Evolutionary conservation across 2,329 filamentous ascomycete species (phyloP).

Genomic region (Huntiella decipiens): DNA sequence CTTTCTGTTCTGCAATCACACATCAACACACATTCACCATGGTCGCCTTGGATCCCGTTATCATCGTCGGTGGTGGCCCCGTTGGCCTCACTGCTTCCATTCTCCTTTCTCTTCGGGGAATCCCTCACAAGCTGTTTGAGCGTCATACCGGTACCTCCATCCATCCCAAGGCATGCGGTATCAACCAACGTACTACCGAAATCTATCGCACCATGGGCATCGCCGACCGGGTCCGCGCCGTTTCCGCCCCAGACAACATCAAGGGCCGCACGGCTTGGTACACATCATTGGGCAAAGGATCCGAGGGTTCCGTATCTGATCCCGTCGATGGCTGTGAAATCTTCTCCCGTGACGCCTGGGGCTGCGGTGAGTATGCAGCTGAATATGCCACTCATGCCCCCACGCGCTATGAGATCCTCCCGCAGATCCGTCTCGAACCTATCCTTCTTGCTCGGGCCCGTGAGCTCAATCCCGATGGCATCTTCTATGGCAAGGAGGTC

Average conservation of each 20-base stretch:
- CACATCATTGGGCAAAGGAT: constrained; percentile 1
- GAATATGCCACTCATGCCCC: constrained; percentile 5
- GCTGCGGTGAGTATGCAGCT: constrained; percentile 2
- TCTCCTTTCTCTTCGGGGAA: constrained; percentile 4
- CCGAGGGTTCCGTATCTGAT: background rate
- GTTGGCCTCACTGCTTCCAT: constrained; percentile 4
- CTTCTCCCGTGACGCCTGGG: constrained; percentile 4
- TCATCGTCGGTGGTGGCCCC: constrained; percentile 6
- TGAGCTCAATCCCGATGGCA: constrained; percentile 4
- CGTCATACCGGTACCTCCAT: constrained; percentile 5
- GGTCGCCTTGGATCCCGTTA: background rate
- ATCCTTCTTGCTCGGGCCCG: constrained; percentile 4
- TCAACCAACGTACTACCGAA: constrained; percentile 7
- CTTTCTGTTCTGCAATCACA: constrained; percentile 13
- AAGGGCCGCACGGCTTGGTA: constrained; percentile 9
- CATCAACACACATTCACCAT: constrained; percentile 9
- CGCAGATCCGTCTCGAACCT: constrained; percentile 7
- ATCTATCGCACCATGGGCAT: constrained; percentile 6
- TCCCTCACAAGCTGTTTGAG: constrained; percentile 6
- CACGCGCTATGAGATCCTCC: constrained; percentile 6
- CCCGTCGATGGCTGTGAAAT: constrained; percentile 3
- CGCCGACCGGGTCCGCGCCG: constrained; percentile 2
- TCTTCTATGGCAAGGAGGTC: constrained; percentile 7
- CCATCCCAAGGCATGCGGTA: constrained; percentile 5
- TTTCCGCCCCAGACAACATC: constrained; percentile 2